A percentile compares a stretch with the other conserved stretches of the same genome.
Conservation (phyloP, 345 rosid genomes). For the Theobroma cacao region DNA sequence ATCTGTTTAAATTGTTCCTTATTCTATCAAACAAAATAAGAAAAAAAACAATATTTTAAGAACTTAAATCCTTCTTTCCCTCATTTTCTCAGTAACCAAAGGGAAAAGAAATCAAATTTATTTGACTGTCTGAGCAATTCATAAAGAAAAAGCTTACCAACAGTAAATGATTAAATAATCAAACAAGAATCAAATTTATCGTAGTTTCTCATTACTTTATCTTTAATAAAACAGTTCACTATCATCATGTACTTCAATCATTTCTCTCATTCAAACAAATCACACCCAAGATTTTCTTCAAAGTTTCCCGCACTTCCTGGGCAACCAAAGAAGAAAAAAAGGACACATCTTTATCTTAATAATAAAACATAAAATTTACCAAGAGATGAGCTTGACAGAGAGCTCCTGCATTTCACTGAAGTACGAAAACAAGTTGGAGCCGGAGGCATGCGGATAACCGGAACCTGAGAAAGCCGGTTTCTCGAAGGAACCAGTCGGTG, state of each 20-base stretch:
- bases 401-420: slow-evolving; percentile 13
- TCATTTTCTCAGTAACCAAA: slow-evolving; percentile 21
- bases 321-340: slow-evolving; percentile 17
- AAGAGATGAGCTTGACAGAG: slow-evolving; percentile 15
- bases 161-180: background rate
- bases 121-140: background rate
- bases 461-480: background rate
- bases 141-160: background rate
- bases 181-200: background rate
- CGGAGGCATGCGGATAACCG: background rate
- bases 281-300: background rate
- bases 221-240: background rate
- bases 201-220: background rate
- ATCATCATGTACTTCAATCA: background rate
- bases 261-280: background rate
- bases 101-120: background rate
- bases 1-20: background rate
- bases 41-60: background rate
- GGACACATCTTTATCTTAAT: too few relatives aligned
- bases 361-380: too few relatives aligned
- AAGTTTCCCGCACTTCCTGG: slow-evolving; percentile 5
- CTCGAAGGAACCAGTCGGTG: background rate
- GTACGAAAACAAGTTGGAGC: background rate
- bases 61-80: slow-evolving; percentile 6
- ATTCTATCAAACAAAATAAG: background rate